A percentile compares a stretch with the other conserved stretches of the same genome.
Conservation (phyloP, 768 basidiomycete species). For the Coprinopsis marcescibilis region DNA sequence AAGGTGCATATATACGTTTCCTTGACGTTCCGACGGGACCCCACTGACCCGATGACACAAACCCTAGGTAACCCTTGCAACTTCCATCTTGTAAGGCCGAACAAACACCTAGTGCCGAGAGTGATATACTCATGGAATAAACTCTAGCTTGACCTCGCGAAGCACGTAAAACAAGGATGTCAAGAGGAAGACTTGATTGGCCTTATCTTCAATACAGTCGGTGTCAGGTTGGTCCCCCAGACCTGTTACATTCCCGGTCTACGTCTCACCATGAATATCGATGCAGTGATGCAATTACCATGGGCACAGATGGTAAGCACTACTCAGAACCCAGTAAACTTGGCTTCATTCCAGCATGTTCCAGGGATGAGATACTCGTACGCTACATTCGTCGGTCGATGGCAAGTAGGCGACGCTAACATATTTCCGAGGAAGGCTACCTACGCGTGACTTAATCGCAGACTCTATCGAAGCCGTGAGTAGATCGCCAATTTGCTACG, state of each 20-base stretch:
- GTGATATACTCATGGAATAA: not conserved
- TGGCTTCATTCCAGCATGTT: not conserved
- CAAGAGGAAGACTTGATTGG: constrained; percentile 76
- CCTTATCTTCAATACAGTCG: constrained; percentile 79
- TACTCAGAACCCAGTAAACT: not conserved
- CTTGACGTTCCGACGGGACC: not conserved
- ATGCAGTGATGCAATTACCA: constrained; percentile 74
- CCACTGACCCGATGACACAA: no score
- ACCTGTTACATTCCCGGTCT: not conserved
- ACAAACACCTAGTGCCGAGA: not conserved
- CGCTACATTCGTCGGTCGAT: constrained; percentile 21
- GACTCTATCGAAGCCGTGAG: constrained; percentile 84
- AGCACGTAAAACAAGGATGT: constrained; percentile 79
- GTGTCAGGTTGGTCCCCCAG: constrained; percentile 64
- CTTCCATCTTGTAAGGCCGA: constrained; percentile 56
- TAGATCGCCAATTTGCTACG: constrained; percentile 23
- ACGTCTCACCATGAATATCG: not conserved
- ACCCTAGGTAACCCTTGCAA: constrained; percentile 90
- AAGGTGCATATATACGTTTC: constrained; percentile 44
- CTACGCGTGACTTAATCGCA: constrained; percentile 84
- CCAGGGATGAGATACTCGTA: constrained; percentile 86
- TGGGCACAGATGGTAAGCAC: constrained; percentile 78
- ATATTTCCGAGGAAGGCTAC: constrained; percentile 42
- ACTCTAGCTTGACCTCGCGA: constrained; percentile 69
- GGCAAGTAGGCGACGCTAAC: not conserved